Evolutionary conservation across 768 basidiomycete species (phyloP), one percentile per base, ranked within the genome.

Genomic region (Bullera alba): DNA sequence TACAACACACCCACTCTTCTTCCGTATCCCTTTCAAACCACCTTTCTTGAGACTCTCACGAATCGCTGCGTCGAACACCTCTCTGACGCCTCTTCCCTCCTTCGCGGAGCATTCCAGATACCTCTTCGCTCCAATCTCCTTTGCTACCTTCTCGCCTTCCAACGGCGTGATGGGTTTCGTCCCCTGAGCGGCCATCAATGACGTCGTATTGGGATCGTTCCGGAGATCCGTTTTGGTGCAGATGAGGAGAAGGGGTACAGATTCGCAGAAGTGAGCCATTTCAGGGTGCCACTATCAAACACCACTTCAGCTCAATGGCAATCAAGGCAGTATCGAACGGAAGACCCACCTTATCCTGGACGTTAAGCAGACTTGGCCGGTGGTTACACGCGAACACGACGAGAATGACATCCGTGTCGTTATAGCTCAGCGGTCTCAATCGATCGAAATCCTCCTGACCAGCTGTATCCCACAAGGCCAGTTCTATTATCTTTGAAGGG

Each of bases 101-200:
- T 93, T 96, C 39, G 92, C 87, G 28, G 85, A 87, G 73, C 95
- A 97, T 72, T 99, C 93, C 54, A 84, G 78, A 70, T 97, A 99
- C 70, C 82, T 80, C 26, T 67, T 74, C 16, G 91, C 91, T 22
- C 91, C 90, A 45, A 99, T 97, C 65, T 92, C 87, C 64, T 82
- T 82, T 22, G 93, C 93, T 22, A 93, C 85, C n/a, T 76, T 76
- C 2, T 77, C 79, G 1, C 93, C 95, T 64, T 90, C 88, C 56
- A 86, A 84, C 2, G 85, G 70, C 1, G 86, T 81, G 56, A 99
- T 80, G 4, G 95, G 87, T 19, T 53, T 62, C 0, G 70, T 67
- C 16, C 64, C 93, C 63, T 97, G 93, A 1, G 95, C 92, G 37
- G 80, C 79, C 58, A 97, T 68, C 16, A 70, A 61, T 3, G 65